Conservation (phyloP, 106 monocot species). For the Hemerocallis citrina region DNA sequence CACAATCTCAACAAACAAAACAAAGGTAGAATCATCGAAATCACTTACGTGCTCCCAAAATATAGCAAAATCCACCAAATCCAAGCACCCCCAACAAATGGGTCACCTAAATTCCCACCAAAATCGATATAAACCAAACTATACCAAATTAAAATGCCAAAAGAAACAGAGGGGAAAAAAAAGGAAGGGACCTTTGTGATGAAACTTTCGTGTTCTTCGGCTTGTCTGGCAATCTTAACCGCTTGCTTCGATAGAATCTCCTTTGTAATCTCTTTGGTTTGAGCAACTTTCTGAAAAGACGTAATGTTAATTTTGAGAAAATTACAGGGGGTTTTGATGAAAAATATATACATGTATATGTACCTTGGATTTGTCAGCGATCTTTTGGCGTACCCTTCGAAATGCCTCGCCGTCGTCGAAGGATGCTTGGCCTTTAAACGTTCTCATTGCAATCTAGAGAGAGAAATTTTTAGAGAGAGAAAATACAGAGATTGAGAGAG, state of each 20-base stretch:
- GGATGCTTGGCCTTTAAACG: slow-evolving; percentile 12
- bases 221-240: slow-evolving; percentile 79
- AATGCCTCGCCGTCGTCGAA: slow-evolving; percentile 28
- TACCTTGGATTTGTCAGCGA: slow-evolving; percentile 42
- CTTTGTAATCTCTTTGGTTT: slow-evolving; percentile 40
- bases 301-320: background rate
- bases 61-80: slow-evolving; percentile 91
- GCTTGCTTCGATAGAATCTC: slow-evolving; percentile 85
- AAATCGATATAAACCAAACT: background rate
- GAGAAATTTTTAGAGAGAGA: background rate
- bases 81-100: slow-evolving; percentile 90
- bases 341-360: too few species aligned
- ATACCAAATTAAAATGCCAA: background rate
- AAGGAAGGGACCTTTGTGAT: slow-evolving; percentile 61
- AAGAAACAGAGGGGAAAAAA: background rate
- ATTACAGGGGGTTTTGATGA: background rate
- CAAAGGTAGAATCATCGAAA: background rate
- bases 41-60: slow-evolving; percentile 89
- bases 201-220: slow-evolving; percentile 91
- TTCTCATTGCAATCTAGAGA: background rate
- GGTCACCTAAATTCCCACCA: slow-evolving; percentile 54
- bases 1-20: background rate
- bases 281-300: slow-evolving; percentile 3
- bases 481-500: too few species aligned
- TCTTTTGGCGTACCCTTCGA: slow-evolving; percentile 14